Percentiles rank a stretch among this genome's conserved stretches.
Evolutionary conservation across 2,329 filamentous ascomycete genomes (phyloP).

Genomic region (Microsporum audouinii): DNA sequence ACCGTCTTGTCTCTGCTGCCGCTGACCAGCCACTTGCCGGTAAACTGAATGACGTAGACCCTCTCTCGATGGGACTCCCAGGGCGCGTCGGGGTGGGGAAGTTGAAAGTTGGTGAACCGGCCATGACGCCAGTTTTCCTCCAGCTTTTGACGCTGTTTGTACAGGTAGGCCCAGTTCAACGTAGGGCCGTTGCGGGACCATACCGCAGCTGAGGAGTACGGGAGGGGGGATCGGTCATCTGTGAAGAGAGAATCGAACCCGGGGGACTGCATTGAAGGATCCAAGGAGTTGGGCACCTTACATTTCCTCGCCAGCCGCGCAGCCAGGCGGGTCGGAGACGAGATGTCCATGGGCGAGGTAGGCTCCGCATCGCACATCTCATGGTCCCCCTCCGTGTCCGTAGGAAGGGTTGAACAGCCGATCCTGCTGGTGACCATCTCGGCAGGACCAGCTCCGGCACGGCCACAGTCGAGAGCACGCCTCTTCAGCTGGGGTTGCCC

Average conservation of each 20-base stretch:
- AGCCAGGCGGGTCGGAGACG: not conserved
- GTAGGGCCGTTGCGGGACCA: slow-evolving; percentile 27
- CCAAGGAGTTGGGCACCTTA: not conserved
- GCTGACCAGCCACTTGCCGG: slow-evolving; percentile 74
- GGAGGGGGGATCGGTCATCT: not conserved
- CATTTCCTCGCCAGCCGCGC: not conserved
- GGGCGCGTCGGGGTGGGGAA: slow-evolving; percentile 70
- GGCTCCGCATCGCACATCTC: slow-evolving; percentile 32
- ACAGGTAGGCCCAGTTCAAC: slow-evolving; percentile 88
- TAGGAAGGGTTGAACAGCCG: not conserved
- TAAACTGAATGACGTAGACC: slow-evolving; percentile 90
- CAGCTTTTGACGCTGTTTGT: slow-evolving; percentile 70
- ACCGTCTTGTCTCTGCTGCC: slow-evolving; percentile 83
- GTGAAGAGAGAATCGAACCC: not conserved
- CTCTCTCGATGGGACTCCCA: slow-evolving; percentile 83
- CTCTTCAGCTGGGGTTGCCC: slow-evolving; percentile 44
- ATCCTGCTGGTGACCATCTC: slow-evolving; percentile 16
- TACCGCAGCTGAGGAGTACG: not conserved
- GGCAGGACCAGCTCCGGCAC: slow-evolving; percentile 23
- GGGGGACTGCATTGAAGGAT: not conserved
- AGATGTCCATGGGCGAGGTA: slow-evolving; percentile 10
- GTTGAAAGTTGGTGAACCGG: slow-evolving; percentile 72
- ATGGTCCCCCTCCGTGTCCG: slow-evolving; percentile 31
- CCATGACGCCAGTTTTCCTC: slow-evolving; percentile 88
- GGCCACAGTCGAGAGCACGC: slow-evolving; percentile 37